Base-by-base conservation (phyloP, 768 basidiomycete genomes). In the Russula vinacea region DNA sequence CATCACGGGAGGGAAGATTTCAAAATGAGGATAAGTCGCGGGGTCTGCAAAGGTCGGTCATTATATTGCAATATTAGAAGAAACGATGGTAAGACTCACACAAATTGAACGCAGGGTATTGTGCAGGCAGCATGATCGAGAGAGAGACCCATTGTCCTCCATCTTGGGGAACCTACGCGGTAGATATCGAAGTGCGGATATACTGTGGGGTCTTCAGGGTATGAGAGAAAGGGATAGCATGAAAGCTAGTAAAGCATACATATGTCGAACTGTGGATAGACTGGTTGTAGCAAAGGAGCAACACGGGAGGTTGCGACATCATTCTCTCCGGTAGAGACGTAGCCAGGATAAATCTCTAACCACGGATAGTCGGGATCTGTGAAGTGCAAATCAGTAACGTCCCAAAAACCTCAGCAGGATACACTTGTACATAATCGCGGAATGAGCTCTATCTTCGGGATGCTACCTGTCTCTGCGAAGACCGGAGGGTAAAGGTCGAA, bases 111-210 rank as follows among this genome's bases (percentile, higher is more conserved):
- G 62, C 45, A 19, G 74, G 74, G 44, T 75, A 75, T 5, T 40
- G 60, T 33, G 29, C 14, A 19, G 65, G 49, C 8, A 42, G 19
- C 40, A n/a, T 37, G 19, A 62, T 49, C 9, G 53, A 47, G 13
- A 47, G 44, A 13, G 53, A 14, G 17, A 24, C 29, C 26, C 33
- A 50, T 29, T 52, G 29, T 26, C 47, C 40, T 39, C 55, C 22
- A 52, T 9, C 22, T 49, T 57, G n/a, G 39, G 45, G 17, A 24
- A 33, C 49, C 24, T 35, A 67, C 22, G 59, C 68, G 67, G 51
- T 70, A 73, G 39, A 73, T 67, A 55, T 72, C 67, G 50, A 70
- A 71, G 61, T 69, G 40, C 6, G 75, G 73, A 56, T 75, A 73
- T 56, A 58, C 62, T 33, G 57, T 65, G 45, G 56, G 58, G 40